Conservation (phyloP, 169 alveolate species). For the Perkinsus marinus region DNA sequence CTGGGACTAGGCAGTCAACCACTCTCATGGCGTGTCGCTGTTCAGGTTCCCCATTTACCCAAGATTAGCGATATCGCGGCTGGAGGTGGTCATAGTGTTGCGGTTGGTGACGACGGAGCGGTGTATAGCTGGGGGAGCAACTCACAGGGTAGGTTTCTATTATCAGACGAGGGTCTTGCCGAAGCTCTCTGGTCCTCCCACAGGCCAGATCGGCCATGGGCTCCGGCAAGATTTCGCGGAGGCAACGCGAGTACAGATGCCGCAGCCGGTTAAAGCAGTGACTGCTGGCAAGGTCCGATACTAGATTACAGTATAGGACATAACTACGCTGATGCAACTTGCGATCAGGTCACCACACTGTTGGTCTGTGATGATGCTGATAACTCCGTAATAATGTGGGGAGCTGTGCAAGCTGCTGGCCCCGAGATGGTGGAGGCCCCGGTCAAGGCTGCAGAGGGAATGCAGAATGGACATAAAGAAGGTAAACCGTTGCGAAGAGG, state of each 20-base stretch:
- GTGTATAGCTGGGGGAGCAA: not conserved
- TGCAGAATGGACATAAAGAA: not conserved
- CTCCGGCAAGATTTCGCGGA: not conserved
- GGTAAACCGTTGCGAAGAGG: no score
- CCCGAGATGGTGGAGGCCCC: not conserved
- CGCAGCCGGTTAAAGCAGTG: not conserved
- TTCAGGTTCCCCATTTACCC: not conserved
- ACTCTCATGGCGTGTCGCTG: no score
- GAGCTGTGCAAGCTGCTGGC: not conserved
- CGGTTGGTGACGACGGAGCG: not conserved
- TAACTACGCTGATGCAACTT: no score
- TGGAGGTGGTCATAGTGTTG: not conserved
- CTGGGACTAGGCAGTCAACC: no score
- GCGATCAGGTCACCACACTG: not conserved
- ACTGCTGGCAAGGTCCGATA: not conserved
- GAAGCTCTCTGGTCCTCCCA: not conserved
- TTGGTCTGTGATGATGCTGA: not conserved
- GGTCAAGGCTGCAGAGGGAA: not conserved
- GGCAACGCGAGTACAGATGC: not conserved
- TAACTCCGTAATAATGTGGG: not conserved
- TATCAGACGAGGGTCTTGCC: not conserved
- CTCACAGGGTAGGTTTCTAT: not conserved
- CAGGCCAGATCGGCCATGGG: constrained; percentile 3
- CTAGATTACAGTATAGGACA: no score
- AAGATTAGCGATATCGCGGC: not conserved